Conservation (phyloP, 1,284 basidiomycete species). For the Austropuccinia psidii region DNA sequence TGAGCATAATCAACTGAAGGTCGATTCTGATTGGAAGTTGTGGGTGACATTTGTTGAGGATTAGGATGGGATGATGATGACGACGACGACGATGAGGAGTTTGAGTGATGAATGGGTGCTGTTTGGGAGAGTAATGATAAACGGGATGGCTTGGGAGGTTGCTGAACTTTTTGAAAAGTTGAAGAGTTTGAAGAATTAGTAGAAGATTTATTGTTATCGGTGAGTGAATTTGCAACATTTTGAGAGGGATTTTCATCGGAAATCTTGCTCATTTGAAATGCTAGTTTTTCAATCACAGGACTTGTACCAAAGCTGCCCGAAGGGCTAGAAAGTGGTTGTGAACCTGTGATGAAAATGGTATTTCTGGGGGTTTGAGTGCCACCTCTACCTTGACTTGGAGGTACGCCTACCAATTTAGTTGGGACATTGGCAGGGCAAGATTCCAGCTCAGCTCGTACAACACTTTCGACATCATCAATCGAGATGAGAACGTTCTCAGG, state of each 20-base stretch:
- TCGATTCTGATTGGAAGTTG: slow-evolving; percentile 46
- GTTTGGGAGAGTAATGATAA: slow-evolving; percentile 76
- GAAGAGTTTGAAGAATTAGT: neutral
- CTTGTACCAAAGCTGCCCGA: slow-evolving; percentile 64
- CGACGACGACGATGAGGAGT: slow-evolving; percentile 37
- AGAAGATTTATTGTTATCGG: neutral
- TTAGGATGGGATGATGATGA: slow-evolving; percentile 34
- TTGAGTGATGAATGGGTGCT: slow-evolving; percentile 51
- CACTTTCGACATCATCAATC: slow-evolving; percentile 93
- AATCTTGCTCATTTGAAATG: slow-evolving; percentile 77
- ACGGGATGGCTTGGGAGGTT: slow-evolving; percentile 51
- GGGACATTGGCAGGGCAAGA: slow-evolving; percentile 57
- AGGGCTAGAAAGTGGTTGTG: slow-evolving; percentile 77
- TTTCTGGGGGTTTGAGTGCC: slow-evolving; percentile 95
- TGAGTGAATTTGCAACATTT: slow-evolving; percentile 20
- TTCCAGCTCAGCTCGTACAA: slow-evolving; percentile 78
- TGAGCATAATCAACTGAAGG: slow-evolving; percentile 42
- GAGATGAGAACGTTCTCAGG: slow-evolving; percentile 96
- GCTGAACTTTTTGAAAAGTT: slow-evolving; percentile 1
- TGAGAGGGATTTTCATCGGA: slow-evolving; percentile 39
- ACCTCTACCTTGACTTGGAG: slow-evolving; percentile 86
- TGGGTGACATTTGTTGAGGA: neutral
- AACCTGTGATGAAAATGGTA: slow-evolving; percentile 80
- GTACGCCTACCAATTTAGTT: slow-evolving; percentile 81
- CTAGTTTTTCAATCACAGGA: slow-evolving; percentile 80